Percentiles rank a stretch among this genome's conserved stretches.
Evolutionary conservation across 305 asterid species (phyloP).

Genomic region (Fraxinus paxiana): DNA sequence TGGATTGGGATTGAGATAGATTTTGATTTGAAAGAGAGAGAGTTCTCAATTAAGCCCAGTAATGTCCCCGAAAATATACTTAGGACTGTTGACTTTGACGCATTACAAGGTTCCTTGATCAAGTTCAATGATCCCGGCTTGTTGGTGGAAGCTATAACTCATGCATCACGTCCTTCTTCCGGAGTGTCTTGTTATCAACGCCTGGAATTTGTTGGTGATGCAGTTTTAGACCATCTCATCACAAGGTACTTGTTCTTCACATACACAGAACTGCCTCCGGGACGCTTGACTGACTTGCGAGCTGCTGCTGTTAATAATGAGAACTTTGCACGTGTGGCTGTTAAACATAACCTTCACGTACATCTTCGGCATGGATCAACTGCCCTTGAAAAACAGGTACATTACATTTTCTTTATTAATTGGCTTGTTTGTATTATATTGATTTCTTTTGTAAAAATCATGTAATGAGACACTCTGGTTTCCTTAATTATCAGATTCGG

Average conservation of each 20-base stretch:
- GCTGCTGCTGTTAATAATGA: constrained; percentile 99
- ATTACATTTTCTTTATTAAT: background rate
- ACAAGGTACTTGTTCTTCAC: constrained; percentile 84
- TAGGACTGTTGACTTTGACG: constrained; percentile 73
- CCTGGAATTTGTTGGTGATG: constrained; percentile 97
- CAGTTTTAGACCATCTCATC: constrained; percentile 95
- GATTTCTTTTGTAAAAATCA: constrained; percentile 5
- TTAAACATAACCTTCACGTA: constrained; percentile 75
- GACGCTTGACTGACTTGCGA: constrained; percentile 95
- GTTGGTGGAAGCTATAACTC: constrained; percentile 93
- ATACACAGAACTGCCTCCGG: constrained; percentile 96
- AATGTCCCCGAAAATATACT: constrained; percentile 65
- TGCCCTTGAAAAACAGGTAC: constrained; percentile 94
- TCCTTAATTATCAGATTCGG: constrained; percentile 55
- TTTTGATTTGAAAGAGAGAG: constrained; percentile 60
- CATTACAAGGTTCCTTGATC: constrained; percentile 66
- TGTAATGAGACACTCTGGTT: background rate
- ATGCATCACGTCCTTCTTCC: constrained; percentile 96
- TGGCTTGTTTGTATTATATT: background rate
- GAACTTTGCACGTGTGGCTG: constrained; percentile 97
- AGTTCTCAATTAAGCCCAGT: constrained; percentile 43
- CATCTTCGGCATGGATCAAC: constrained; percentile 98
- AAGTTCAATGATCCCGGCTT: constrained; percentile 66
- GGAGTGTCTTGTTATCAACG: constrained; percentile 98
- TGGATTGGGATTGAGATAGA: constrained; percentile 91